Base-by-base conservation (phyloP, 208 protist genomes). In the Leishmania tropica region DNA sequence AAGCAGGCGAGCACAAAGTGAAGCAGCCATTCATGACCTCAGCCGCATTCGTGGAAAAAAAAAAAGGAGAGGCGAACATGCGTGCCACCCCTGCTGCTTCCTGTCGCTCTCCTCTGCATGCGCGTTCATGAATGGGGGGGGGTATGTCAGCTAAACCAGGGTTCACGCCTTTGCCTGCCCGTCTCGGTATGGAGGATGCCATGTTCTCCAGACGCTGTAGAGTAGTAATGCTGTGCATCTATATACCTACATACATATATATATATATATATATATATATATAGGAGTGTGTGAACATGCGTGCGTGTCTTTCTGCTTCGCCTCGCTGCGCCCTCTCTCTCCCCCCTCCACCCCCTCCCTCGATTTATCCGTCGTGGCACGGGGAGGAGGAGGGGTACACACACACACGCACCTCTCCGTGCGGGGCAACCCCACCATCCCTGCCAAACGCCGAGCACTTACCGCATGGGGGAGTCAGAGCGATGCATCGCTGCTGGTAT, bases 81-180 rank as follows among this genome's bases (percentile, higher is more conserved):
- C 5, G 60, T 76, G 35, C 15, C 51, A 1, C 51, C 51, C 51
- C 60, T 15, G 28, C 19, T 10, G 37, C 64, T 19, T 42, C 64
- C 31, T 42, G 35, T 24, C 13, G 24, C 64, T 24, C n/a, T 70
- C 64, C 64, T 65, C 60, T 7, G n/a, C 60, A 35, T 35, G 28
- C 28, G 8, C 60, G 7, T 15, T 65, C 60, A 37, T 67, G 75
- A 11, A 58, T 68, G 48, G 10, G 31, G 37, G 35, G 1, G 8
- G 62, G 73, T 51, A 21, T 51, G 64, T 71, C 13, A 51, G 67
- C 45, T 47, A 56, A 74, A 58, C 35, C 68, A 28, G 56, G 1
- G 51, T 54, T 6, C 65, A 21, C 76, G 81, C 71, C 79, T 70
- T 13, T 74, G n/a, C 67, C 28, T 85, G 72, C 81, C 76, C 74